Conservation (phyloP, 192 early-diverging fungal genomes). For the Mortierella antarctica region DNA sequence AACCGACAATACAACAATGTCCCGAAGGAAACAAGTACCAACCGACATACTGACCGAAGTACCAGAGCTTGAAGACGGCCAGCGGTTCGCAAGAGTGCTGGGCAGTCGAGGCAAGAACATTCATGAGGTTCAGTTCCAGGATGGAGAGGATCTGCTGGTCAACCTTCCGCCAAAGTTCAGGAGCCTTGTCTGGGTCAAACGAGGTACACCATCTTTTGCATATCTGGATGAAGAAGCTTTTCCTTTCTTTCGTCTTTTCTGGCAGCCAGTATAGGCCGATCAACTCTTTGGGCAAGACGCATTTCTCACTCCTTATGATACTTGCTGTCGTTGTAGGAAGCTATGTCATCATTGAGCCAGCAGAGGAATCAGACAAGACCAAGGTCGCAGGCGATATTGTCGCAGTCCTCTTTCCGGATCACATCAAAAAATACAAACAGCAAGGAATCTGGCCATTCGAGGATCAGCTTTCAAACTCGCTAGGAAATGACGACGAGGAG, state of each 20-base stretch:
- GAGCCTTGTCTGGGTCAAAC: slow-evolving; percentile 85
- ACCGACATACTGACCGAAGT: slow-evolving; percentile 41
- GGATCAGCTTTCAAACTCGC: slow-evolving; percentile 13
- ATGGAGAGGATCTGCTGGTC: slow-evolving; percentile 68
- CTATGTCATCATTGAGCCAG: slow-evolving; percentile 74
- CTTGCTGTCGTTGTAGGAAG: slow-evolving; percentile 53
- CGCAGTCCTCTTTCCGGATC: slow-evolving; percentile 76
- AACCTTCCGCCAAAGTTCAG: slow-evolving; percentile 82
- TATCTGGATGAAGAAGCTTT: slow-evolving; percentile 5
- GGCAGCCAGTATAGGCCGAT: background rate
- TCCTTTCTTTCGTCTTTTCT: background rate
- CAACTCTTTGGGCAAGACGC: slow-evolving; percentile 5
- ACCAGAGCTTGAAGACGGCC: slow-evolving; percentile 47
- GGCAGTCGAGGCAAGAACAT: slow-evolving; percentile 79
- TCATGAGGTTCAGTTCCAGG: slow-evolving; percentile 71
- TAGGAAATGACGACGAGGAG: slow-evolving; percentile 15
- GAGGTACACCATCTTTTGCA: slow-evolving; percentile 58
- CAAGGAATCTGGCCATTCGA: slow-evolving; percentile 69
- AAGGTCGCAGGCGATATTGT: slow-evolving; percentile 85
- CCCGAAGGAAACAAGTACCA: slow-evolving; percentile 49
- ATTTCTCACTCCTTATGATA: background rate
- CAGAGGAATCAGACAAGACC: slow-evolving; percentile 60
- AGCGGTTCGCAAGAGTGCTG: slow-evolving; percentile 69
- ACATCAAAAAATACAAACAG: slow-evolving; percentile 75
- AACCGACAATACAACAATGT: slow-evolving; percentile 23